Conservation (phyloP, 2,329 filamentous ascomycete species). For the Metarhizium brunneum region DNA sequence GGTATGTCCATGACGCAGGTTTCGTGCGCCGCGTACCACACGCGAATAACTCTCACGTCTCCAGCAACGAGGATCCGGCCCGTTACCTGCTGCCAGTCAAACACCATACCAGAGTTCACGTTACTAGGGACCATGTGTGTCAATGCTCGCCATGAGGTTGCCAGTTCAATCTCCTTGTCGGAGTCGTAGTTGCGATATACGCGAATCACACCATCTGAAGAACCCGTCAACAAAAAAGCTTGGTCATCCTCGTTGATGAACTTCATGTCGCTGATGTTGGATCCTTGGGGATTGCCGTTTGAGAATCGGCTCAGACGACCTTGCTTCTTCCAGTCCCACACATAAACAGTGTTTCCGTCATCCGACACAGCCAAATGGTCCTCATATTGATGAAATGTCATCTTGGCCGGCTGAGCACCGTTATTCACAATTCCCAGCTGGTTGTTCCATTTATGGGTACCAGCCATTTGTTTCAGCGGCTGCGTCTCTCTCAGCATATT, state of each 20-base stretch:
- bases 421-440: conserved; percentile 81
- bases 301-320: conserved; percentile 74
- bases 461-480: conserved; percentile 81
- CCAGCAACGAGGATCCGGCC: conserved; percentile 92
- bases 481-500: conserved; percentile 87
- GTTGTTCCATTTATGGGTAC: conserved; percentile 78
- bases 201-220: conserved; percentile 87
- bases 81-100: conserved; percentile 98
- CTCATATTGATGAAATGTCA: conserved; percentile 97
- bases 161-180: conserved; percentile 66
- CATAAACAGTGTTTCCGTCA: conserved; percentile 77
- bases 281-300: conserved; percentile 86
- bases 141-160: conserved; percentile 83
- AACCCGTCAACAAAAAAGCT: conserved; percentile 87
- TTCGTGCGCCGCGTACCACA: conserved; percentile 93
- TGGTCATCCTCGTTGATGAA: conserved; percentile 99
- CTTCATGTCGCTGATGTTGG: conserved; percentile 86
- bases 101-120: conserved; percentile 89
- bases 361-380: conserved; percentile 91
- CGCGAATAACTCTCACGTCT: conserved; percentile 87
- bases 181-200: conserved; percentile 89
- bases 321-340: conserved; percentile 89
- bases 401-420: conserved; percentile 76
- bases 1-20: conserved; percentile 90
- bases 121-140: conserved; percentile 92